Percentiles rank a stretch among this genome's conserved stretches.
Conservation (phyloP, 257 asterid genomes). For the Solanum appendiculatum region DNA sequence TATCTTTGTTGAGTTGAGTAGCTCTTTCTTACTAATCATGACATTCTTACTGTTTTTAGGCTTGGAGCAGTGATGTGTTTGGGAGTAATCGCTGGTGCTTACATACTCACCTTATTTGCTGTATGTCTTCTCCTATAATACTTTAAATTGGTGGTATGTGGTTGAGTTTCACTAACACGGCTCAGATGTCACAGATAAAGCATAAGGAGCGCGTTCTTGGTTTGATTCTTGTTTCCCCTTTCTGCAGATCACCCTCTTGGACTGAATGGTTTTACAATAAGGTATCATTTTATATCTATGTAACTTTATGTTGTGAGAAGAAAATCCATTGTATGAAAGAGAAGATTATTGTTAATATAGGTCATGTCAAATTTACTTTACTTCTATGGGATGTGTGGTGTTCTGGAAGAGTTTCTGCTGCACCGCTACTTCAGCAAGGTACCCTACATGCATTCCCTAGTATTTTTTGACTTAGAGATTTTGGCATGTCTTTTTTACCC, state of each 20-base stretch:
- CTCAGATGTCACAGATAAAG: constrained; percentile 44
- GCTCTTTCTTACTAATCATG: constrained; percentile 1
- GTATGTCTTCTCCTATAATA: constrained; percentile 30
- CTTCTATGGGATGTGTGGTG: constrained; percentile 75
- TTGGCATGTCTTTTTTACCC: not conserved
- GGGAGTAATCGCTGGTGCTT: constrained; percentile 97
- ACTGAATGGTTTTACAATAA: constrained; percentile 84
- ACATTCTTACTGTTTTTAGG: constrained; percentile 36
- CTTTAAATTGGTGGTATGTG: not conserved
- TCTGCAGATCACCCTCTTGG: constrained; percentile 89
- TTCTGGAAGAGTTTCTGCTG: constrained; percentile 71
- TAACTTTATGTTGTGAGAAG: not conserved
- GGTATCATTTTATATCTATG: constrained; percentile 25
- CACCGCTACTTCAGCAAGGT: constrained; percentile 89
- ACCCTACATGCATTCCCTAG: constrained; percentile 1
- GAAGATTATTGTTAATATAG: constrained; percentile 22
- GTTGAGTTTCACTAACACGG: not conserved
- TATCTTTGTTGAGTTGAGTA: not conserved
- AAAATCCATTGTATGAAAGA: not conserved
- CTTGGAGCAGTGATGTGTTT: constrained; percentile 92
- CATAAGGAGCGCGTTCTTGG: constrained; percentile 83
- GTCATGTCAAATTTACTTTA: constrained; percentile 86
- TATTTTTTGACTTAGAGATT: not conserved
- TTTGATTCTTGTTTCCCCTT: constrained; percentile 84
- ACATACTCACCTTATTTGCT: constrained; percentile 71